Percentiles rank a stretch among this genome's conserved stretches.
Evolutionary conservation across 345 rosid species (phyloP).

Genomic region (Conringia planisiliqua): DNA sequence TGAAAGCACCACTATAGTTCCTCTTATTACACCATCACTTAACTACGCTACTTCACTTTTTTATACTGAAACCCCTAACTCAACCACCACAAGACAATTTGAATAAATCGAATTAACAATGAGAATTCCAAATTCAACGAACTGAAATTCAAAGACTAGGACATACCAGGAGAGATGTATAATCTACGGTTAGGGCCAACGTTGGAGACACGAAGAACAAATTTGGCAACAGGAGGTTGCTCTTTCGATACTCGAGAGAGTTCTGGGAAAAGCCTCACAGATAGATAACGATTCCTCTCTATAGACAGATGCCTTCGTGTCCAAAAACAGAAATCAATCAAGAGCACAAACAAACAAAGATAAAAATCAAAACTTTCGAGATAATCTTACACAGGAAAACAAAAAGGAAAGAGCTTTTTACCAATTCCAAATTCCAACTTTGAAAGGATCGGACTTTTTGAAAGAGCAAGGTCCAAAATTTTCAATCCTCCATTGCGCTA

Average conservation of each 20-base stretch:
- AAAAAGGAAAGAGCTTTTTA: not conserved
- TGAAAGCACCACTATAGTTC: not conserved
- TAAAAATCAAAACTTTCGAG: not conserved
- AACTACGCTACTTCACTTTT: not conserved
- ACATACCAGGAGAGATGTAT: constrained; percentile 53
- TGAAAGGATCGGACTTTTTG: constrained; percentile 87
- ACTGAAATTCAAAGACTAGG: fast-evolving
- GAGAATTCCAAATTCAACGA: not conserved
- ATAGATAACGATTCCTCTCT: constrained; percentile 77
- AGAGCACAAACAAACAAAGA: not conserved
- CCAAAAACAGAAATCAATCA: not conserved
- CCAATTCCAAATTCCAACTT: constrained; percentile 97
- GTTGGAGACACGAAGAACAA: constrained; percentile 66
- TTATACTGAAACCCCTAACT: not conserved
- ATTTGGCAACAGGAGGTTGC: constrained; percentile 73
- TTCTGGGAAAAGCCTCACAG: constrained; percentile 77
- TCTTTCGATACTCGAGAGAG: constrained; percentile 64
- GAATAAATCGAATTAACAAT: not conserved
- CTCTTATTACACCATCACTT: not conserved
- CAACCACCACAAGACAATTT: not conserved
- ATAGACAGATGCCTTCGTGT: constrained; percentile 67
- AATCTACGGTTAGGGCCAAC: constrained; percentile 50
- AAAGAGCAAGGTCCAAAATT: constrained; percentile 71
- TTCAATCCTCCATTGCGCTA: constrained; percentile 93
- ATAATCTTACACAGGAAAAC: not conserved